Percentiles rank a stretch among this genome's conserved stretches.
Conservation (phyloP, 495 filamentous ascomycete species). For the Neurospora cerealis region DNA sequence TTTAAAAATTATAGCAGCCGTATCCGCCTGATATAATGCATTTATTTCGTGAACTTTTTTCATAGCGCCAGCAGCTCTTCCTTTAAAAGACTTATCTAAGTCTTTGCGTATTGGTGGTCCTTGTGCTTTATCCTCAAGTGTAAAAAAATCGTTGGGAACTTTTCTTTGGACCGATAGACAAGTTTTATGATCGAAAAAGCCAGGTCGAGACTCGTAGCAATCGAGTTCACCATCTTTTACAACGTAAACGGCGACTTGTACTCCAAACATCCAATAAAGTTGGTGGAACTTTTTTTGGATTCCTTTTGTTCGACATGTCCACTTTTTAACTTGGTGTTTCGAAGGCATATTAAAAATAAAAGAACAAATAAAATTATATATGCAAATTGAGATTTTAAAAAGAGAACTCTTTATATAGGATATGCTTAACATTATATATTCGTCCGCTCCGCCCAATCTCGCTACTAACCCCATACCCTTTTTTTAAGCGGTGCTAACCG, state of each 20-base stretch:
- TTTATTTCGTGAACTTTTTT: not conserved
- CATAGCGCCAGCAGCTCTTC: not conserved
- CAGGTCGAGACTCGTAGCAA: not conserved
- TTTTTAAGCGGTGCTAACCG: not conserved
- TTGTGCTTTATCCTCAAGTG: not conserved
- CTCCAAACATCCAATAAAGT: not conserved
- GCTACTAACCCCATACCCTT: not conserved
- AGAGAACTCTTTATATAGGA: not conserved
- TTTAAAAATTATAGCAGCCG: not conserved
- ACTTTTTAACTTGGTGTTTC: not conserved
- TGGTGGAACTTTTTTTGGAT: not conserved
- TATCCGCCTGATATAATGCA: not conserved
- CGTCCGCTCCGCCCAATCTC: not conserved
- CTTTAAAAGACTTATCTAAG: not conserved
- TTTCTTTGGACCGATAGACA: not conserved
- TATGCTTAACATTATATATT: not conserved
- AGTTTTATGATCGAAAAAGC: not conserved
- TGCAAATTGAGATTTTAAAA: not conserved
- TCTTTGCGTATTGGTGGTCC: not conserved
- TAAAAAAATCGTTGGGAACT: not conserved
- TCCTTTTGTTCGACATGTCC: not conserved
- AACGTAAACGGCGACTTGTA: not conserved
- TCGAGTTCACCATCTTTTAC: not conserved
- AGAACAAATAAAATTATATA: not conserved
- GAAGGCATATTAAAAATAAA: not conserved